phyloP scores from a whole-genome alignment of 345 rosid genomes.

The Durio zibethinus region DNA sequence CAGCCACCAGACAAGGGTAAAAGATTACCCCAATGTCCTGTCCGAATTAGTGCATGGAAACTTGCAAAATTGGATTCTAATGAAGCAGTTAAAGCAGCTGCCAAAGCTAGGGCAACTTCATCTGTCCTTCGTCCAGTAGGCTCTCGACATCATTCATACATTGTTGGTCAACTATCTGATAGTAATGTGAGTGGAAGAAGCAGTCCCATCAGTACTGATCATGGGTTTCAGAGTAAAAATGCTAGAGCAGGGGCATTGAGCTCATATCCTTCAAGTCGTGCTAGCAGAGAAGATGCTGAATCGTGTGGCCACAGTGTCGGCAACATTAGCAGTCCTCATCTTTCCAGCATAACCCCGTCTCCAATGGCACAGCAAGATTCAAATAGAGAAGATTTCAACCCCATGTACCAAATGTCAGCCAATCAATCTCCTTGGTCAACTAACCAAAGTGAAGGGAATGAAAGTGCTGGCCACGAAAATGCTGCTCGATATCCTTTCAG shows the following conservation, averaged over 20 bases:
- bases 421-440: slow-evolving; percentile 53
- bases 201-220: slow-evolving; percentile 63
- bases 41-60: slow-evolving; percentile 91
- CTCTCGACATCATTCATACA: slow-evolving; percentile 51
- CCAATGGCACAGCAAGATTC: slow-evolving; percentile 41
- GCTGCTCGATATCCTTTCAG: slow-evolving; percentile 32
- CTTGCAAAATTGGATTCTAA: slow-evolving; percentile 78
- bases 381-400: slow-evolving; percentile 70
- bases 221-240: slow-evolving; percentile 36
- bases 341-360: slow-evolving; percentile 39
- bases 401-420: slow-evolving; percentile 59
- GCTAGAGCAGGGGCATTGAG: slow-evolving; percentile 38
- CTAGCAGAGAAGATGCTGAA: slow-evolving; percentile 58
- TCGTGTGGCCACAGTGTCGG: slow-evolving; percentile 51
- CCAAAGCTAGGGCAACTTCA: slow-evolving; percentile 88
- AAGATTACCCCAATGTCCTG: slow-evolving; percentile 63
- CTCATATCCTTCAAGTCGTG: slow-evolving; percentile 53
- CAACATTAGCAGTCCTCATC: slow-evolving; percentile 56
- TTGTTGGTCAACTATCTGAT: slow-evolving; percentile 48
- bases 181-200: slow-evolving; percentile 74
- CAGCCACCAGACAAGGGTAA: slow-evolving; percentile 48
- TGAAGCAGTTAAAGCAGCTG: slow-evolving; percentile 80
- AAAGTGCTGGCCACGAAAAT: slow-evolving; percentile 20
- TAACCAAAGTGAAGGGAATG: slow-evolving; percentile 35
- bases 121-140: slow-evolving; percentile 74